phyloP scores from a whole-genome alignment of 371 early-diverging fungal species.

The Syncephalastrum monosporum region DNA sequence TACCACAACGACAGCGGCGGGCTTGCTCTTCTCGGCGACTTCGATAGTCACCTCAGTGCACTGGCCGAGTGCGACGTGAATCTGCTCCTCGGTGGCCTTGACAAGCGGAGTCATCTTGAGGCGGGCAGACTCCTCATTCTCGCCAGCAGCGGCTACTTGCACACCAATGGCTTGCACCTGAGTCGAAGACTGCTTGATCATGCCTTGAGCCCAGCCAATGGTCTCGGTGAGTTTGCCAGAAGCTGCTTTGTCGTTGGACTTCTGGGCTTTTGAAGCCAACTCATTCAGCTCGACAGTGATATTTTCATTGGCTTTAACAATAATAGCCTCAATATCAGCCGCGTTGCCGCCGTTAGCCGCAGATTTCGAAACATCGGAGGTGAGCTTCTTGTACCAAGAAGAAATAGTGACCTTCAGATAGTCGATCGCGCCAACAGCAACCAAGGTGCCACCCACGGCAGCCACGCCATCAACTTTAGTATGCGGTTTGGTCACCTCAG shows the following conservation, averaged over 20 bases:
- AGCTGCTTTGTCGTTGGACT: neutral
- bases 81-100: constrained; percentile 9
- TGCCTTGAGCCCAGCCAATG: constrained; percentile 11
- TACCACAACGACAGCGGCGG: neutral
- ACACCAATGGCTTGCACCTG: constrained; percentile 15
- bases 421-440: constrained; percentile 9
- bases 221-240: neutral
- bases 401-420: constrained; percentile 28
- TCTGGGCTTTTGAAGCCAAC: neutral
- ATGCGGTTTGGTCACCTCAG: no score
- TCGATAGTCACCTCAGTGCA: constrained; percentile 5
- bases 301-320: constrained; percentile 20
- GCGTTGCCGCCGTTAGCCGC: constrained; percentile 5
- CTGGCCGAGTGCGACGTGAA: constrained; percentile 3
- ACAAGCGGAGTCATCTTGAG: constrained; percentile 4
- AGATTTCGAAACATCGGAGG: constrained; percentile 3
- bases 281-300: constrained; percentile 7
- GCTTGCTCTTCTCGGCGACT: constrained; percentile 2
- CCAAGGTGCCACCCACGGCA: constrained; percentile 3
- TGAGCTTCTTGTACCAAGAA: constrained; percentile 28
- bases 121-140: neutral
- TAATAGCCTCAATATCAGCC: constrained; percentile 32
- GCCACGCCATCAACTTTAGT: no score
- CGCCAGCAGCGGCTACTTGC: constrained; percentile 7
- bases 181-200: constrained; percentile 6